Base-by-base conservation (phyloP, 2,329 filamentous ascomycete species). In the Trichoderma gracile region DNA sequence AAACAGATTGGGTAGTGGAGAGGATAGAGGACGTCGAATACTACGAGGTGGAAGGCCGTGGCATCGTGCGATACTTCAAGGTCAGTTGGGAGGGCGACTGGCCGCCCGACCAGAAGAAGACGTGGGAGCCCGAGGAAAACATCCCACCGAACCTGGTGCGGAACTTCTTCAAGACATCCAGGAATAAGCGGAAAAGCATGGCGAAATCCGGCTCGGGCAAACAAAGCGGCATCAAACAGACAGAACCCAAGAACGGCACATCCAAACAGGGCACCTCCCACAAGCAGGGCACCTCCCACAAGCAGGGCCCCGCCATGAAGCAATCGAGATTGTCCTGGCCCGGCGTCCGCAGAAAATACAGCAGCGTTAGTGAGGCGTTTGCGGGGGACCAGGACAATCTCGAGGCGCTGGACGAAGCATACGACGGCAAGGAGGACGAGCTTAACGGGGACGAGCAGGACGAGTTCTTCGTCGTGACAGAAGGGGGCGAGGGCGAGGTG, bases 11-110 rank as follows among this genome's bases (percentile, higher is more conserved):
- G 74, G 77, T 79, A 14, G 80, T 84, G 1, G 75, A 82, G 50
- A 71, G 76, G 2, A 72, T 84, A 1, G 79, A 81, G 65, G 79
- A 71, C n/a, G 74, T 80, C 64, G 73, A 74, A 17, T 57, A 78
- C 5, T 72, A 77, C 46, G 72, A 80, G 4, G 74, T 78, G 1
- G 73, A 77, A 14, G 77, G 77, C 5, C 70, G 68, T 2, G 73
- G 73, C 9, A 54, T 69, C 0, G 73, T 79, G 1, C 79, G 80
- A 3, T 79, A 78, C 64, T 87, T 83, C 71, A 75, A 80, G 33
- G 83, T 87, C 1, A 79, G 80, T 7, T 87, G 84, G 84, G 80
- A 79, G 50, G 84, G 84, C 8, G 73, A 84, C 65, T 87, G 84
- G 84, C 82, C 84, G 0, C 73, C 78, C 0, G 81, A 80, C 9